Percentiles rank a stretch among this genome's conserved stretches.
Evolutionary conservation across 176 grass and related monocot species (phyloP).

Genomic region (Paspalum notatum): DNA sequence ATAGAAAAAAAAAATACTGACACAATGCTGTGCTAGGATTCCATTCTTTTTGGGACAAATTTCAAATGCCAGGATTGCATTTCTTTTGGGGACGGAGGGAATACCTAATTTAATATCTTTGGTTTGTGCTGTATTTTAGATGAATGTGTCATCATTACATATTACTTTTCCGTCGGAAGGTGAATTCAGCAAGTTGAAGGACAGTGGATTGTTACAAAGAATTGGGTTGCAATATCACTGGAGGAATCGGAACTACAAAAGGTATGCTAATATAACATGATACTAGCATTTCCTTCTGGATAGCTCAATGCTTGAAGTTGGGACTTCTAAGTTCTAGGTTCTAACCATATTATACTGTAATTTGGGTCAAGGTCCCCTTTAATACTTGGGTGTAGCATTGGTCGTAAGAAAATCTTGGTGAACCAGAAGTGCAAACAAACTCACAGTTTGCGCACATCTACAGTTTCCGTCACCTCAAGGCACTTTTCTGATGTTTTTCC

Average conservation of each 20-base stretch:
- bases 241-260: slow-evolving; percentile 92
- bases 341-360: slow-evolving; percentile 24
- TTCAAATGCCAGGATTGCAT: too few species aligned
- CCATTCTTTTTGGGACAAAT: too few species aligned
- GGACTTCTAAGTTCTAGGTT: neutral
- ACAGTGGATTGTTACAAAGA: slow-evolving; percentile 77
- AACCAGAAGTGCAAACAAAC: slow-evolving; percentile 25
- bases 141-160: slow-evolving; percentile 85
- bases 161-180: slow-evolving; percentile 94
- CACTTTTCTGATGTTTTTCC: slow-evolving; percentile 12
- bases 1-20: too few species aligned
- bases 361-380: neutral
- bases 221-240: slow-evolving; percentile 94
- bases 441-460: slow-evolving; percentile 7
- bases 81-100: too few species aligned
- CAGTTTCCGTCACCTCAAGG: neutral
- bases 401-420: neutral
- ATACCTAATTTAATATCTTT: slow-evolving; percentile 17
- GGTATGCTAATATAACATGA: slow-evolving; percentile 48
- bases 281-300: slow-evolving; percentile 7
- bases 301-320: slow-evolving; percentile 27
- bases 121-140: slow-evolving; percentile 56
- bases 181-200: slow-evolving; percentile 83
- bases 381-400: neutral
- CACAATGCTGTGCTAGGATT: too few species aligned